Conservation (phyloP, 2,329 filamentous ascomycete genomes). For the Talaromyces sp. region DNA sequence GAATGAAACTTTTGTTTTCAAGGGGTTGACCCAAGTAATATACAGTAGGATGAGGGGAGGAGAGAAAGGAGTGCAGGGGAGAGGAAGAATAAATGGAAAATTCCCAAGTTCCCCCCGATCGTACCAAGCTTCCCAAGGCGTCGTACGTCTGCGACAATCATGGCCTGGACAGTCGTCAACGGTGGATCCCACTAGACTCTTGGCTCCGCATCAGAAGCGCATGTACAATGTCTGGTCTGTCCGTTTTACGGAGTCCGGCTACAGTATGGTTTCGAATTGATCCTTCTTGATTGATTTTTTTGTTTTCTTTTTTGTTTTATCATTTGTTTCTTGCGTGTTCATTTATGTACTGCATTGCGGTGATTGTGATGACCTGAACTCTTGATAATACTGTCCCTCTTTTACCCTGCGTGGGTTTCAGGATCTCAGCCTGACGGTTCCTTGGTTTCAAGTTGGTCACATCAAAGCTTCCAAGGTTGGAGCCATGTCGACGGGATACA, state of each 20-base stretch:
- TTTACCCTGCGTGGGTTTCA: too few species aligned
- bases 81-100: constrained; percentile 7
- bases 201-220: constrained; percentile 16
- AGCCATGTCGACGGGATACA: too few species aligned
- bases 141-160: constrained; percentile 7
- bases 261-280: constrained; percentile 1
- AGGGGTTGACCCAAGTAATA: not conserved
- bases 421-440: not conserved
- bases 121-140: constrained; percentile 6
- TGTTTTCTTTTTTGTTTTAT: not conserved
- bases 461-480: too few species aligned
- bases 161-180: constrained; percentile 24
- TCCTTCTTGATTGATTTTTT: not conserved
- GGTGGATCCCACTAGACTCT: constrained; percentile 20
- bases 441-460: too few species aligned
- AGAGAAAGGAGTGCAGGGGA: constrained; percentile 6
- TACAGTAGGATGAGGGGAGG: constrained; percentile 11
- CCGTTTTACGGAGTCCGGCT: too few species aligned
- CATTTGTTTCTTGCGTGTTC: too few species aligned
- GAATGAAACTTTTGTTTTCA: constrained; percentile 5
- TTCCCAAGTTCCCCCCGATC: not conserved
- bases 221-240: too few species aligned
- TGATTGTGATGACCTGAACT: too few species aligned
- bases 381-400: too few species aligned
- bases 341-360: too few species aligned